Percentiles rank a stretch among this genome's conserved stretches.
Evolutionary conservation across 495 filamentous ascomycete species (phyloP).

Genomic region (Aspergillus homomorphus): DNA sequence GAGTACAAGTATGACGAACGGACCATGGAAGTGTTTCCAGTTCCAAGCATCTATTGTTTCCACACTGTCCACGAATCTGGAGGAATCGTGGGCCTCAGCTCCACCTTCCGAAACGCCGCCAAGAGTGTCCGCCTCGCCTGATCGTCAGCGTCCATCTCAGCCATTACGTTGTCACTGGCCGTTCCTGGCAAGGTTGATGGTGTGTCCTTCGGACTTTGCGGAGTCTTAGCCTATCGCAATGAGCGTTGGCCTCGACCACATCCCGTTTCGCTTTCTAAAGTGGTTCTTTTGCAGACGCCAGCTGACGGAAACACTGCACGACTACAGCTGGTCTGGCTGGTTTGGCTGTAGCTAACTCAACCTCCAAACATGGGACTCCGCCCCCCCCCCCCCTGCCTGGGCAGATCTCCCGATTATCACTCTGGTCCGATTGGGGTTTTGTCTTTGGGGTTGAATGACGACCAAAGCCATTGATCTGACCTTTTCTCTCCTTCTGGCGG

Average conservation of each 20-base stretch:
- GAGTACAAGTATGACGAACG: no score
- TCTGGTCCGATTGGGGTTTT: background rate
- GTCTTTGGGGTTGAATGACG: slow-evolving; percentile 1
- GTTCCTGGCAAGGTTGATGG: slow-evolving; percentile 10
- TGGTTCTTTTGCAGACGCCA: slow-evolving; percentile 1
- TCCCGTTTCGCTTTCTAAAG: slow-evolving; percentile 3
- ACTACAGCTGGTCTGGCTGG: background rate
- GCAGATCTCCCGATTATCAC: background rate
- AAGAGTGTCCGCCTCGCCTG: slow-evolving; percentile 27
- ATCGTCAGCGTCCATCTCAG: slow-evolving; percentile 33
- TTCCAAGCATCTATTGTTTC: no score
- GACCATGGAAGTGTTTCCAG: no score
- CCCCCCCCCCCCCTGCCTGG: background rate
- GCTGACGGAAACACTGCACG: no score
- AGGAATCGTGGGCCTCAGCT: slow-evolving; percentile 12
- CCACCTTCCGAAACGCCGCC: slow-evolving; percentile 34
- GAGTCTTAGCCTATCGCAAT: slow-evolving; percentile 12
- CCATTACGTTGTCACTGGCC: slow-evolving; percentile 26
- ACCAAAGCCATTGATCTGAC: slow-evolving; percentile 7
- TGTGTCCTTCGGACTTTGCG: slow-evolving; percentile 13
- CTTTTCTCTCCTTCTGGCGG: slow-evolving; percentile 6
- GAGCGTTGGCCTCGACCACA: slow-evolving; percentile 4
- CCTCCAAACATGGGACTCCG: background rate
- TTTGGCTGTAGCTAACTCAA: background rate
- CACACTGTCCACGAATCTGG: background rate